Base-by-base conservation (phyloP, 73 alveolate species). In the Stentor coeruleus region DNA sequence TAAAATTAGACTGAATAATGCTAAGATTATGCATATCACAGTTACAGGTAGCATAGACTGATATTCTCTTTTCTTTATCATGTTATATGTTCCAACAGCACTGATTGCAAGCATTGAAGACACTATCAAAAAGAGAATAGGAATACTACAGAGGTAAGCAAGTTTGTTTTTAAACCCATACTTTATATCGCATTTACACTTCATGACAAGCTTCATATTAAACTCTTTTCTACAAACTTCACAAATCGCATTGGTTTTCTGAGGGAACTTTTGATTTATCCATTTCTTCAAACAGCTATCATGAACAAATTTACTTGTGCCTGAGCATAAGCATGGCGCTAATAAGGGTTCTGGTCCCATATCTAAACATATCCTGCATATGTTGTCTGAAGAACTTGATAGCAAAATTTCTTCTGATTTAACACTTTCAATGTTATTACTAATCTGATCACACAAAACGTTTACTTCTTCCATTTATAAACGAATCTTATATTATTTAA, bases 241-340 rank as follows among this genome's bases (percentile, higher is more conserved):
- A 20, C 66, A 49, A 49, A 20, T 66, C 0, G 79, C 41, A 49
- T 20, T 49, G 42, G 11, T 14, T 66, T 26, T 20, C 20, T 66
- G 20, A 33, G 42, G 36, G 79, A 20, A 75, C 39, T 75, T 87
- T n/a, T 82, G 59, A 11, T 84, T 84, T 30, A 87, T 74, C 93
- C 93, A 87, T 33, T 85, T 58, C 85, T 85, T 49, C 74, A 87
- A 39, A 76, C 93, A 87, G 33, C 66, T 39, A 30, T 49, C 76
- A 76, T 87, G 93, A 59, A 84, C 83, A 38, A 30, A 87, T 72
- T 85, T 57, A 38, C 84, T 77, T 14, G 91, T 59, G 41, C 93
- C 93, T 14, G 42, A 77, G 74, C 93, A 87, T 3, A 75, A 77
- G 38, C 93, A 87, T 2, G 93, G 93, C 31, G 91, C 35, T 0